Evolutionary conservation across 495 filamentous ascomycete genomes (phyloP).

Genomic region (Lichina pygmaea): DNA sequence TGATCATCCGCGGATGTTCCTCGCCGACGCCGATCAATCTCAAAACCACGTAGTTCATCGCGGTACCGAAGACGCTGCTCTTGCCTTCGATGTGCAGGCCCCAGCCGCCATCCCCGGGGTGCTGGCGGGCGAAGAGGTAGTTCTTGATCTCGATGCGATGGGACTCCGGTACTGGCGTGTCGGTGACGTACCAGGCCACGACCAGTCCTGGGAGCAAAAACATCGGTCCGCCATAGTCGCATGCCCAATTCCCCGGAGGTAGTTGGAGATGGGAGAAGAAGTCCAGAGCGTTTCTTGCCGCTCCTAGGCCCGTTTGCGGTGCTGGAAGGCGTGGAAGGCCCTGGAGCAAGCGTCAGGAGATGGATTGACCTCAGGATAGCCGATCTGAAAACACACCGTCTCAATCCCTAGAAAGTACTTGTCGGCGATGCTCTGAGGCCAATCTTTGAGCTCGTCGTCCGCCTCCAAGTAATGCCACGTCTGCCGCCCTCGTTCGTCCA

Average conservation of each 20-base stretch:
- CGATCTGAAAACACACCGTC: slow-evolving; percentile 15
- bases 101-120: slow-evolving; percentile 85
- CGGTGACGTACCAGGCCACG: slow-evolving; percentile 72
- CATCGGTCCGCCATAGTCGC: slow-evolving; percentile 80
- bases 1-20: slow-evolving; percentile 65
- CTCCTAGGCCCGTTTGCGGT: slow-evolving; percentile 44
- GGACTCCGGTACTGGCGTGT: slow-evolving; percentile 60
- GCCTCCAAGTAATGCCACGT: slow-evolving; percentile 83
- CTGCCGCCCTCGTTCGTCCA: slow-evolving; percentile 57
- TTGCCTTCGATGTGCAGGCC: slow-evolving; percentile 92
- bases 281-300: slow-evolving; percentile 54
- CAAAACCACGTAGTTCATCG: slow-evolving; percentile 67
- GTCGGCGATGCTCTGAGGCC: slow-evolving; percentile 69
- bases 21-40: slow-evolving; percentile 71
- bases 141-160: slow-evolving; percentile 74
- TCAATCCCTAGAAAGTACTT: slow-evolving; percentile 60
- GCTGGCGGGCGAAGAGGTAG: slow-evolving; percentile 70
- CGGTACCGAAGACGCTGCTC: slow-evolving; percentile 71
- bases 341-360: slow-evolving; percentile 15
- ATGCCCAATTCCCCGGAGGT: slow-evolving; percentile 76
- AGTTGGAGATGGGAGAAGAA: slow-evolving; percentile 85
- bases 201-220: slow-evolving; percentile 74
- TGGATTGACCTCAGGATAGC: neutral
- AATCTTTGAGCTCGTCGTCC: slow-evolving; percentile 42
- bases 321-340: slow-evolving; percentile 40